A percentile compares a stretch with the other conserved stretches of the same genome.
Evolutionary conservation across 306 rosid species (phyloP).

Genomic region (Pyrus betulifolia): DNA sequence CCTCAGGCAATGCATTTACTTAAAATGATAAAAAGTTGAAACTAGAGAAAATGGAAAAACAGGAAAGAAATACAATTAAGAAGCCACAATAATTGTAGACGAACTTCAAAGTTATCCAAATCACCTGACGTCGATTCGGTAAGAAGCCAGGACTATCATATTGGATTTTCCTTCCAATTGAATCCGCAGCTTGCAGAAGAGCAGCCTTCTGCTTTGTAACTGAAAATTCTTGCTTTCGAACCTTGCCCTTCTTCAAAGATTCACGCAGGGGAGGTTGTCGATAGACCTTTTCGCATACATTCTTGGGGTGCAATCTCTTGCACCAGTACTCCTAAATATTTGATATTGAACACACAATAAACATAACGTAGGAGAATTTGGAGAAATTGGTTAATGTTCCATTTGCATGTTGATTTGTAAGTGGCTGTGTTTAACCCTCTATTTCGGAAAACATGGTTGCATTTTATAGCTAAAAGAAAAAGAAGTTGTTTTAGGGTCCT

Average conservation of each 20-base stretch:
- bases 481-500: not conserved
- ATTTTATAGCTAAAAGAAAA: not conserved
- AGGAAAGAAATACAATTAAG: not conserved
- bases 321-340: slow-evolving; percentile 88
- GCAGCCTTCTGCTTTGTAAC: slow-evolving; percentile 67
- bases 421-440: not conserved
- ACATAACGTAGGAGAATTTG: not conserved
- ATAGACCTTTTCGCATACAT: slow-evolving; percentile 90
- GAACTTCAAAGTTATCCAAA: slow-evolving; percentile 10
- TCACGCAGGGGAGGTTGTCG: slow-evolving; percentile 90
- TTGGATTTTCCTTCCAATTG: slow-evolving; percentile 83
- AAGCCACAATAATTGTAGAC: not conserved
- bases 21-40: not conserved
- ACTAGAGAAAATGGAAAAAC: not conserved
- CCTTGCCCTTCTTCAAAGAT: slow-evolving; percentile 74
- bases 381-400: not conserved
- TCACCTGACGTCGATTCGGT: slow-evolving; percentile 85
- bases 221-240: slow-evolving; percentile 63
- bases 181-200: slow-evolving; percentile 76
- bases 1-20: not conserved
- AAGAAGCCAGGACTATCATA: slow-evolving; percentile 92
- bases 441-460: not conserved
- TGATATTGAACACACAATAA: slow-evolving; percentile 5
- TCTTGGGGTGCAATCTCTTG: slow-evolving; percentile 86
- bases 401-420: not conserved